Conservation (phyloP, 148 eudicot species). For the Rhododendron simsii region DNA sequence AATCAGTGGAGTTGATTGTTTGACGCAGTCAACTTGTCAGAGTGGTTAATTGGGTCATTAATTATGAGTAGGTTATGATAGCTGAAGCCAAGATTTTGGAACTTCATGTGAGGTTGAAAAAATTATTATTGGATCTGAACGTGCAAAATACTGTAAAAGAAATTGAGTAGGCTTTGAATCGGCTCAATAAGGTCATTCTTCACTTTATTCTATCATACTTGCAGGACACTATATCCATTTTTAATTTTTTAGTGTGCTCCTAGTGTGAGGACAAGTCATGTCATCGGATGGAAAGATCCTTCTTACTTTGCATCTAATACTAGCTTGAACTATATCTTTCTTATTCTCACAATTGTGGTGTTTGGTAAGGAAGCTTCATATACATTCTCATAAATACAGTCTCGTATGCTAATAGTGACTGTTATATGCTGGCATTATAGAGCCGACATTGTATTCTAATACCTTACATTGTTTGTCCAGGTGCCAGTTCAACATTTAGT, state of each 20-base stretch:
- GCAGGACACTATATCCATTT: neutral
- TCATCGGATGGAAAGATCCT: neutral
- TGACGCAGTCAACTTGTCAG: too few relatives aligned
- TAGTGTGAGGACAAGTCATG: neutral
- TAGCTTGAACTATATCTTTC: neutral
- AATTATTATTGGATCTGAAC: too few relatives aligned
- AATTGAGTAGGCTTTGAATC: neutral
- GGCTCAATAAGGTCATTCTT: neutral
- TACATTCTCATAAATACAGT: neutral
- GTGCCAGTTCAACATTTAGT: slow-evolving; percentile 95
- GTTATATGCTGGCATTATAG: neutral
- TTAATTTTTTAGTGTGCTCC: neutral
- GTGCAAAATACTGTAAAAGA: too few relatives aligned
- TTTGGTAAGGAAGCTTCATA: neutral
- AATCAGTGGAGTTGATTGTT: too few relatives aligned
- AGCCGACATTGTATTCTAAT: neutral
- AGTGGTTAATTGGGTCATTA: too few relatives aligned
- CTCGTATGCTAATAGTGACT: neutral
- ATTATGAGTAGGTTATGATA: too few relatives aligned
- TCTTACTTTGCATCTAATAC: neutral
- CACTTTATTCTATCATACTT: neutral
- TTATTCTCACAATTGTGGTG: neutral
- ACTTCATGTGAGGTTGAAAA: too few relatives aligned
- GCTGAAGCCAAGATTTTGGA: too few relatives aligned
- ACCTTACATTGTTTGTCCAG: slow-evolving; percentile 25